These are phyloP conservation scores for Syzygium aqueum DNA, from an alignment of 345 rosid species.

Conservation along the genomic window DNA sequence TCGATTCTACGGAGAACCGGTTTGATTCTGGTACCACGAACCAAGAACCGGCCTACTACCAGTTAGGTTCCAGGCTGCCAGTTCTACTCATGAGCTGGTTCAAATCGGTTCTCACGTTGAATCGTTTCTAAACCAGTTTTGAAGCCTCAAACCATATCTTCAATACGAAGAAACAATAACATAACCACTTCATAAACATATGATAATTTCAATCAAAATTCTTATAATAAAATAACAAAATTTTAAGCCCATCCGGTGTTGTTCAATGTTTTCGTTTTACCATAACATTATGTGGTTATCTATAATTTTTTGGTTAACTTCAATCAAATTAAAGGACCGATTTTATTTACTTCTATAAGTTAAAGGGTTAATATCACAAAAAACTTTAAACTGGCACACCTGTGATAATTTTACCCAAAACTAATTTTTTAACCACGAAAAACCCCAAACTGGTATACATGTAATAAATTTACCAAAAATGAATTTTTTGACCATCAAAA, in stretches of 20 bases:
- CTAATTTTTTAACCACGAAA: too few species aligned
- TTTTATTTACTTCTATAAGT: neutral
- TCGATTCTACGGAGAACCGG: neutral
- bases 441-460: too few species aligned
- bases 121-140: neutral
- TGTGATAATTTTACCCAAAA: too few species aligned
- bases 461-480: too few species aligned
- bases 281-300: neutral
- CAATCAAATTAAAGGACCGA: neutral
- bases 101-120: neutral
- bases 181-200: neutral
- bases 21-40: too few species aligned
- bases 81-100: neutral
- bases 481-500: too few species aligned
- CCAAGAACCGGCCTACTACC: neutral
- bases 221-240: neutral
- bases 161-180: neutral
- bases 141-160: neutral
- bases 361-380: too few species aligned
- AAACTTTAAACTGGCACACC: too few species aligned
- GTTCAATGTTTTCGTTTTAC: neutral
- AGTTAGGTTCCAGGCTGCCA: too few species aligned
- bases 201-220: neutral
- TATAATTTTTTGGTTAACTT: neutral
- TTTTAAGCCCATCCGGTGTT: neutral